phyloP scores from a whole-genome alignment of 2,329 filamentous ascomycete species.

The Talaromyces piceae region DNA sequence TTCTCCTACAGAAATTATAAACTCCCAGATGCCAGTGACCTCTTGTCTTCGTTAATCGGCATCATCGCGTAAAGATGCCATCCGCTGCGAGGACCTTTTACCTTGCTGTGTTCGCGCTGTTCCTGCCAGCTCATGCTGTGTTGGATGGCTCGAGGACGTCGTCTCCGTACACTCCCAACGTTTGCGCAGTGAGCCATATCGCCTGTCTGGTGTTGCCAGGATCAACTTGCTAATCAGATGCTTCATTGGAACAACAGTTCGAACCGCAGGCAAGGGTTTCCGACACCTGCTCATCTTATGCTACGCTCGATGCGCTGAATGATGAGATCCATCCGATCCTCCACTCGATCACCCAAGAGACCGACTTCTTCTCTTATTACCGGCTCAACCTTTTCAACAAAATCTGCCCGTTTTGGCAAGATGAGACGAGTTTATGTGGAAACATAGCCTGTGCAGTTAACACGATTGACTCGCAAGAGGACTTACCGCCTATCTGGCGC shows the following conservation, averaged over 20 bases:
- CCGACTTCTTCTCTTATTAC: constrained; percentile 98
- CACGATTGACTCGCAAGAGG: constrained; percentile 89
- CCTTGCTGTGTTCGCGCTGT: constrained; percentile 54
- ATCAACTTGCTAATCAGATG: not conserved
- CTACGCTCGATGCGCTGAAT: constrained; percentile 81
- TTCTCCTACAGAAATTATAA: not conserved
- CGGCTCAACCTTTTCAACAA: constrained; percentile 91
- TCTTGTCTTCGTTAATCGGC: not conserved
- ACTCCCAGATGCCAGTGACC: not conserved
- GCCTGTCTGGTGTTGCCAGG: not conserved
- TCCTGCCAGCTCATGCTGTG: constrained; percentile 42
- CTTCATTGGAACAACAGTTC: constrained; percentile 52
- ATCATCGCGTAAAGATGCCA: constrained; percentile 37
- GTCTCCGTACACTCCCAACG: constrained; percentile 33
- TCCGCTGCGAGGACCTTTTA: constrained; percentile 51
- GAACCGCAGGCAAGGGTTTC: constrained; percentile 82
- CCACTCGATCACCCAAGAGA: constrained; percentile 71
- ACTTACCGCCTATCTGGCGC: constrained; percentile 86
- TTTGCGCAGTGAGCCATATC: constrained; percentile 48
- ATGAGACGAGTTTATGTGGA: constrained; percentile 87
- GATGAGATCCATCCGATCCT: constrained; percentile 66
- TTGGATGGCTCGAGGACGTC: constrained; percentile 31
- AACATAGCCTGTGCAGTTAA: constrained; percentile 96
- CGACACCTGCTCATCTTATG: constrained; percentile 91
- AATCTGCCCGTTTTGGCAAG: constrained; percentile 91